Evolutionary conservation across 176 grass and related monocot genomes (phyloP).

Genomic region (Eragrostis curvula): DNA sequence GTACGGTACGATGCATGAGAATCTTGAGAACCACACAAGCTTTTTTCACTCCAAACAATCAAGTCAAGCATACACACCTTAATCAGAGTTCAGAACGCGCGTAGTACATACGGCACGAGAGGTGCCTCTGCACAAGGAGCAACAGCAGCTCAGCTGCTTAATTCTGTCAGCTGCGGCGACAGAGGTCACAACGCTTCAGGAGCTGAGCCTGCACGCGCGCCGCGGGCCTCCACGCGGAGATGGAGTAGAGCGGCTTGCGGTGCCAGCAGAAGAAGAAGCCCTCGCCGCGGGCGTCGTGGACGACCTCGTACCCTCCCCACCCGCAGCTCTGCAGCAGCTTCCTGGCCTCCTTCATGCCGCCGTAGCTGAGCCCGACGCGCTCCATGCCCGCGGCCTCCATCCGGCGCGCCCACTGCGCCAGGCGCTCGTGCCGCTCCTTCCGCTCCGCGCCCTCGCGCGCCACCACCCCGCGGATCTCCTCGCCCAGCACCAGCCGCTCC

Average conservation of each 20-base stretch:
- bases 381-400: slow-evolving; percentile 51
- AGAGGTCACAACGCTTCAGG: not conserved
- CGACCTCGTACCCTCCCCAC: slow-evolving; percentile 52
- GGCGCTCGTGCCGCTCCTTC: slow-evolving; percentile 49
- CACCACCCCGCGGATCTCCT: slow-evolving; percentile 7
- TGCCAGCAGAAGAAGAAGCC: slow-evolving; percentile 64
- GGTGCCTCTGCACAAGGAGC: not conserved
- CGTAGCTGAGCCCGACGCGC: slow-evolving; percentile 7
- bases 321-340: slow-evolving; percentile 62
- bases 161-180: not conserved
- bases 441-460: slow-evolving; percentile 49
- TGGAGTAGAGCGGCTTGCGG: slow-evolving; percentile 55
- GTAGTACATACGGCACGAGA: not conserved
- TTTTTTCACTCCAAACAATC: no score
- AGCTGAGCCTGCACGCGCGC: not conserved
- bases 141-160: no score
- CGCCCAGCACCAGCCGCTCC: no score
- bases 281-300: slow-evolving; percentile 33
- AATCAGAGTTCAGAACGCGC: no score
- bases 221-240: slow-evolving; percentile 56
- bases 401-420: slow-evolving; percentile 39
- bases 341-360: slow-evolving; percentile 48
- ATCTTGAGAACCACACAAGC: no score
- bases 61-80: no score
- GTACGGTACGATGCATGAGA: no score